Base-by-base conservation (phyloP, 352 stramenopile species). In the Phytophthora quininea region DNA sequence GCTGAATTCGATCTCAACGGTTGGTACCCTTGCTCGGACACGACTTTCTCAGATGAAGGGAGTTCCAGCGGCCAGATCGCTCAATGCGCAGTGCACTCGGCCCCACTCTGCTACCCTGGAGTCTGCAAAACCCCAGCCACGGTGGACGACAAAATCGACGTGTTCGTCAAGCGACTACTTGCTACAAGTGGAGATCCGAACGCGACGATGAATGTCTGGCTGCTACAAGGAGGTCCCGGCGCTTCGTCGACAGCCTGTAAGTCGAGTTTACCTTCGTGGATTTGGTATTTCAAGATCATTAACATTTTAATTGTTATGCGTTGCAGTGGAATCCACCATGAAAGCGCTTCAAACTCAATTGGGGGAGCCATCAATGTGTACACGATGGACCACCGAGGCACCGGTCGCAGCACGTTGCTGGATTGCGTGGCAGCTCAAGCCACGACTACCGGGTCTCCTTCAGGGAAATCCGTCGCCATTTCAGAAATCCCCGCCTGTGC, bases 301-400 rank as follows among this genome's bases (percentile, higher is more conserved):
- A 47, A 49, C 29, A n/a, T 49, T 54, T 31, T 48, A 4, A 19
- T 14, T 32, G 29, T 15, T 49, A 9, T 4, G 9, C 27, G 31
- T 14, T 59, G 19, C n/a, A 80, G 69, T 77, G 72, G 68, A 80
- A 35, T 63, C 46, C 14, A 50, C 19, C 10, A 75, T 80, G 68
- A 38, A 52, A 4, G 46, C 42, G 3, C 19, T 77, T 3, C 57
- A 73, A 33, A 24, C 47, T 14, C 29, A 48, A 15, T 31, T 72
- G 7, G 30, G 54, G 62, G 64, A 32, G 15, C 40, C 4, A 14
- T 47, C 9, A 47, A 49, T 4, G 15, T 49, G 2, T 49, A 49
- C 15, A 49, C 73, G 35, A 77, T 80, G 68, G 69, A 80, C 55
- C 73, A 80, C 14, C 73, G 68, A 27, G 74, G 71, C 53, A 80